phyloP scores from a whole-genome alignment of 495 filamentous ascomycete species.

The Cercophora sp. region DNA sequence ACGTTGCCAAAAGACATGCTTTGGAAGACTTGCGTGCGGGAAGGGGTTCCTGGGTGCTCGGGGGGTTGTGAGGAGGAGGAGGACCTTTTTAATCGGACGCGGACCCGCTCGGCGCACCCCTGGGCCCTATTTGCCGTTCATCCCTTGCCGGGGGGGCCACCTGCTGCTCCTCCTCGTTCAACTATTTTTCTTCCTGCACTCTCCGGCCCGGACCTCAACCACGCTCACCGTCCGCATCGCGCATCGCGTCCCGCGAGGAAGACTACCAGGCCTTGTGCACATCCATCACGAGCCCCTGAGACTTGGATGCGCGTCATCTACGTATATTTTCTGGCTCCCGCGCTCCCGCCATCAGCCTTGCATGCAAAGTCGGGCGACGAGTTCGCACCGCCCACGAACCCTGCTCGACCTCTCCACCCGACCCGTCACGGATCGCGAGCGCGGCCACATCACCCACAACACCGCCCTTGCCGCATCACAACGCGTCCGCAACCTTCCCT shows the following conservation, averaged over 20 bases:
- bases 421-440: slow-evolving; percentile 30
- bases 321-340: slow-evolving; percentile 12
- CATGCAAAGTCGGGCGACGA: slow-evolving; percentile 24
- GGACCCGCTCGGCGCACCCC: slow-evolving; percentile 17
- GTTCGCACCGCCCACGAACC: slow-evolving; percentile 16
- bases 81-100: slow-evolving; percentile 26
- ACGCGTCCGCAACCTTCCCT: slow-evolving; percentile 21
- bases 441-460: slow-evolving; percentile 29
- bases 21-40: slow-evolving; percentile 10
- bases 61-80: slow-evolving; percentile 26
- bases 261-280: no score
- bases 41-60: slow-evolving; percentile 24
- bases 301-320: slow-evolving; percentile 9
- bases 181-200: slow-evolving; percentile 32
- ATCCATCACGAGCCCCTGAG: slow-evolving; percentile 7
- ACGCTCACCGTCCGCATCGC: no score
- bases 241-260: no score
- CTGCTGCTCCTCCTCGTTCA: slow-evolving; percentile 29
- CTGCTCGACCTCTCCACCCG: slow-evolving; percentile 31
- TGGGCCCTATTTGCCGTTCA: slow-evolving; percentile 15
- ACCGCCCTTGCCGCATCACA: slow-evolving; percentile 19
- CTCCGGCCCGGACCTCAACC: no score
- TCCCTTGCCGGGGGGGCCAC: slow-evolving; percentile 34
- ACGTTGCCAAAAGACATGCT: slow-evolving; percentile 18
- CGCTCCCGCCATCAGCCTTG: slow-evolving; percentile 19